Conservation (phyloP, 2,329 filamentous ascomycete genomes). For the Pseudopyrenochaeta lycopersici region DNA sequence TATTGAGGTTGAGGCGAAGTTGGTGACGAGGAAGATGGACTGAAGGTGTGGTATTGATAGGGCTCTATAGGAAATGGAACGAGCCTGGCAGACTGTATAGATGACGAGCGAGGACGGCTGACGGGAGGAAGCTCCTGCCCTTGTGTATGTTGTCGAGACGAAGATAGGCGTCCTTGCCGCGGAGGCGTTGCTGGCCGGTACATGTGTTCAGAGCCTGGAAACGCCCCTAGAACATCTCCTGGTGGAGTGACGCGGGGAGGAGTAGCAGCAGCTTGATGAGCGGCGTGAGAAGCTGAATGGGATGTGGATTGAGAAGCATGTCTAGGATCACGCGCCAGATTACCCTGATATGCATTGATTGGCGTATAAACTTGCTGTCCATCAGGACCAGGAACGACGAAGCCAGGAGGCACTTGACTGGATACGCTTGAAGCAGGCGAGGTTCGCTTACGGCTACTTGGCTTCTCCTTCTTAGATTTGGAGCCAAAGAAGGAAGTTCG, state of each 20-base stretch:
- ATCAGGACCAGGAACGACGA: slow-evolving; percentile 59
- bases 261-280: slow-evolving; percentile 20
- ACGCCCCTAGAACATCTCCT: slow-evolving; percentile 49
- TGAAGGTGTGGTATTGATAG: slow-evolving; percentile 45
- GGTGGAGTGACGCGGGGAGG: slow-evolving; percentile 43
- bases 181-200: slow-evolving; percentile 33
- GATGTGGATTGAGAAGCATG: slow-evolving; percentile 55
- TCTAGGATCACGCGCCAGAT: slow-evolving; percentile 43
- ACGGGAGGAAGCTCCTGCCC: slow-evolving; percentile 20
- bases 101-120: slow-evolving; percentile 28
- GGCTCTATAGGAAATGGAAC: slow-evolving; percentile 44
- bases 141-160: slow-evolving; percentile 26
- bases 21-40: slow-evolving; percentile 32
- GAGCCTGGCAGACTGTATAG: slow-evolving; percentile 32
- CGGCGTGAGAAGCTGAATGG: slow-evolving; percentile 50
- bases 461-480: slow-evolving; percentile 43
- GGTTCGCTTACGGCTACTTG: slow-evolving; percentile 39
- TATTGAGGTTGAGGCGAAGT: slow-evolving; percentile 38
- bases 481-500: slow-evolving; percentile 39
- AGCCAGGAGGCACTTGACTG: slow-evolving; percentile 50
- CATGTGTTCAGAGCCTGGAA: slow-evolving; percentile 47
- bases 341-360: slow-evolving; percentile 52
- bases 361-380: slow-evolving; percentile 57
- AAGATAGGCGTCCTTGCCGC: slow-evolving; percentile 23
- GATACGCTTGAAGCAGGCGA: slow-evolving; percentile 31